phyloP scores from a whole-genome alignment of 1,284 basidiomycete species.

The Peniophora sp. region DNA sequence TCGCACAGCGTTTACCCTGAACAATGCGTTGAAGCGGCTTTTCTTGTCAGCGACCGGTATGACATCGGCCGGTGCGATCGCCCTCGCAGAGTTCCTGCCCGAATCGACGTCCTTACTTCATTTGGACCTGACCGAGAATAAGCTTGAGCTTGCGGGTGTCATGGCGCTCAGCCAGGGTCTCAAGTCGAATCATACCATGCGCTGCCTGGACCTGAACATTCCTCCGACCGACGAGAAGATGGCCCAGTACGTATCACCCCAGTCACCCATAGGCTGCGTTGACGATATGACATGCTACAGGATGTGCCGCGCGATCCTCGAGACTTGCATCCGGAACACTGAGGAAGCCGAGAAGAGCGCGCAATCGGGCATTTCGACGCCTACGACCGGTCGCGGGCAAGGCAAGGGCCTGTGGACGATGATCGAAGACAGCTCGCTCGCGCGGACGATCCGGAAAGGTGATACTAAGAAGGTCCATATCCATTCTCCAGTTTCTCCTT shows the following conservation, averaged over 20 bases:
- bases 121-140: conserved; percentile 79
- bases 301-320: conserved; percentile 72
- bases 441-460: conserved; percentile 54
- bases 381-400: conserved; percentile 28
- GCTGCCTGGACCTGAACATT: conserved; percentile 92
- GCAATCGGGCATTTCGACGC: conserved; percentile 20
- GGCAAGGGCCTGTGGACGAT: conserved; percentile 71
- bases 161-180: conserved; percentile 87
- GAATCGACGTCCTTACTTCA: conserved; percentile 85
- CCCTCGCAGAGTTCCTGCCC: conserved; percentile 92
- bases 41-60: conserved; percentile 85
- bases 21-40: conserved; percentile 85
- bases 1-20: conserved; percentile 88
- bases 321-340: conserved; percentile 85
- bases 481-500: conserved; percentile 10
- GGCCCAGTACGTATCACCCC: conserved; percentile 52
- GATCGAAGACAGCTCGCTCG: conserved; percentile 76
- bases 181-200: conserved; percentile 75
- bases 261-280: conserved; percentile 27
- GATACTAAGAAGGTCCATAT: conserved; percentile 52
- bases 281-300: conserved; percentile 21
- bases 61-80: conserved; percentile 83
- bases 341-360: conserved; percentile 63
- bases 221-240: conserved; percentile 85
- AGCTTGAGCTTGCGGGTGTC: conserved; percentile 83